Evolutionary conservation across 2,329 filamentous ascomycete species (phyloP).

Genomic region (Fusarium compactum): DNA sequence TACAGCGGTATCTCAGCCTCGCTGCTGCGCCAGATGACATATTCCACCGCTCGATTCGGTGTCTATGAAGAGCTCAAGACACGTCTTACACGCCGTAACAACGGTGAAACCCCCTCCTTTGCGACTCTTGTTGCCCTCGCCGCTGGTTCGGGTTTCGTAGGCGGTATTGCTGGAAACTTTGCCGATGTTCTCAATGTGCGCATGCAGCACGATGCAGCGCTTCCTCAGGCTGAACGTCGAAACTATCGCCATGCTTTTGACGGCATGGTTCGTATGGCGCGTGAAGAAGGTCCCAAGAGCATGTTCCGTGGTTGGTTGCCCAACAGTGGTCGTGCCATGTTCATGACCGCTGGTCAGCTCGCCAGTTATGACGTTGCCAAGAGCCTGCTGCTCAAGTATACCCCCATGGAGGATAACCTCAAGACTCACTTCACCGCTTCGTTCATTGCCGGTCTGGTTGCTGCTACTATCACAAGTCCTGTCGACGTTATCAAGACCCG

Average conservation of each 20-base stretch:
- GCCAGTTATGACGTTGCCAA: conserved; percentile 90
- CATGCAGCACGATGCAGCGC: conserved; percentile 93
- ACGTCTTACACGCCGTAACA: conserved; percentile 62
- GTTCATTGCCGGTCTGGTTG: conserved; percentile 83
- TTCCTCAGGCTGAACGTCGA: conserved; percentile 78
- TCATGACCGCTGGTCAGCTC: conserved; percentile 88
- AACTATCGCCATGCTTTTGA: conserved; percentile 93
- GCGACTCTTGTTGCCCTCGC: conserved; percentile 85
- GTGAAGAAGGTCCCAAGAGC: conserved; percentile 80
- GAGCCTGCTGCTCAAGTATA: conserved; percentile 72
- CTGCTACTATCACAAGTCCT: conserved; percentile 85
- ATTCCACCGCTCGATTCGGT: conserved; percentile 95
- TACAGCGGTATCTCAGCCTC: conserved; percentile 95
- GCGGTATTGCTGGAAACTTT: conserved; percentile 91
- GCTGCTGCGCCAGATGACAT: conserved; percentile 92
- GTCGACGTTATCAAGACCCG: conserved; percentile 92
- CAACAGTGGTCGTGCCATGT: conserved; percentile 82
- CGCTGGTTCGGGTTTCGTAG: conserved; percentile 84
- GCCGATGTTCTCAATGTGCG: conserved; percentile 97
- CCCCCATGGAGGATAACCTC: conserved; percentile 76
- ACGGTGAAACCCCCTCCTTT: conserved; percentile 71
- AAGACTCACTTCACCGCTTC: conserved; percentile 82
- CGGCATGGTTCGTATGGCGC: conserved; percentile 87
- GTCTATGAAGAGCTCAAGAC: conserved; percentile 95
- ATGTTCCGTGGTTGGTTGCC: conserved; percentile 89